Evolutionary conservation across 371 early-diverging fungal species (phyloP).

Genomic region (Mucor circinelloides): DNA sequence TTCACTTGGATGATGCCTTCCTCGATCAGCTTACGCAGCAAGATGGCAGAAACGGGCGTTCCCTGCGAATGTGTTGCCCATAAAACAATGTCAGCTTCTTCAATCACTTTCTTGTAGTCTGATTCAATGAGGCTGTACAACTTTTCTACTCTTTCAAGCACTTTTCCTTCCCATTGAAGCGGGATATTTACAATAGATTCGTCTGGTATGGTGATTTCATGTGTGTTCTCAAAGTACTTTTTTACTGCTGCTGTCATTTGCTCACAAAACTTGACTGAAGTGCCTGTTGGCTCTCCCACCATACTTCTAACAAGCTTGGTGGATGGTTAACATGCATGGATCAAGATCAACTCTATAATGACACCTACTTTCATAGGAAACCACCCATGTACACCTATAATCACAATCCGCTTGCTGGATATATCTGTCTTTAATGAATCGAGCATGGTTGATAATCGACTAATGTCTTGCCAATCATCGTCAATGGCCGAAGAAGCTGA

Average conservation of each 20-base stretch:
- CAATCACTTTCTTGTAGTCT: conserved; percentile 45
- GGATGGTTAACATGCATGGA: neutral
- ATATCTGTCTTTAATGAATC: conserved; percentile 13
- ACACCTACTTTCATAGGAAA: conserved; percentile 63
- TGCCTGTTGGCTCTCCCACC: conserved; percentile 92
- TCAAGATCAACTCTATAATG: neutral
- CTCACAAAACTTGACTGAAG: conserved; percentile 83
- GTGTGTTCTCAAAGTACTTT: conserved; percentile 53
- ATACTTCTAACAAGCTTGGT: conserved; percentile 66
- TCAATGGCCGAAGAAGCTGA: neutral
- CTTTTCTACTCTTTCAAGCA: conserved; percentile 78
- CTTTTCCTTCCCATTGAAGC: conserved; percentile 88
- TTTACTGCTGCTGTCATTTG: conserved; percentile 76
- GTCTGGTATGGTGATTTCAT: conserved; percentile 56
- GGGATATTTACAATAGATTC: conserved; percentile 76
- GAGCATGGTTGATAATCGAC: neutral
- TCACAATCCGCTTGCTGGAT: conserved; percentile 37
- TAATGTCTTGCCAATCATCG: neutral
- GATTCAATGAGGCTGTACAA: conserved; percentile 62
- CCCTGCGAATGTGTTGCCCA: conserved; percentile 93
- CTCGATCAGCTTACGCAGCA: conserved; percentile 72
- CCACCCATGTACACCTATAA: conserved; percentile 90
- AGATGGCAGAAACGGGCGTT: conserved; percentile 82
- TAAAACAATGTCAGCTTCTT: conserved; percentile 79
- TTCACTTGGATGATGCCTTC: conserved; percentile 62